These are phyloP conservation scores for Mortierella sp. DNA, from an alignment of 371 early-diverging fungal species.

Conservation along the genomic window DNA sequence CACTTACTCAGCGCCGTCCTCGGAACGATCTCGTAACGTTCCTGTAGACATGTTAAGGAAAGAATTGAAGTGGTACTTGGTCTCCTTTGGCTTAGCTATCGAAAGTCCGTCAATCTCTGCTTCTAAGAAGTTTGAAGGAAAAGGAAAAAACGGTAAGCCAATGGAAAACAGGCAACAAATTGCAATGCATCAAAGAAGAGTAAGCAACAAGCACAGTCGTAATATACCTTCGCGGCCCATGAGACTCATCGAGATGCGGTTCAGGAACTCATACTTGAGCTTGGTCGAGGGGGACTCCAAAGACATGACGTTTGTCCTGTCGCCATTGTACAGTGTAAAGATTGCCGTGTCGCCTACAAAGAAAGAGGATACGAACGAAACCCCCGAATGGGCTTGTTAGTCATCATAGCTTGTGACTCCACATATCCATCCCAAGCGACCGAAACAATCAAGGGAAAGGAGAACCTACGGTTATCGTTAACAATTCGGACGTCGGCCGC, in stretches of 20 bases:
- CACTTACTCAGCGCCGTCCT: slow-evolving; percentile 17
- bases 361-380: neutral
- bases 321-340: slow-evolving; percentile 37
- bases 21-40: neutral
- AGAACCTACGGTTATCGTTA: slow-evolving; percentile 40
- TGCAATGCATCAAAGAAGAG: neutral
- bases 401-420: neutral
- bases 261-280: slow-evolving; percentile 48
- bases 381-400: neutral
- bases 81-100: neutral
- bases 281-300: slow-evolving; percentile 46
- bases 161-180: neutral
- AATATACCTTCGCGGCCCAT: slow-evolving; percentile 31
- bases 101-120: neutral
- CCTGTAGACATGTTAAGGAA: slow-evolving; percentile 9
- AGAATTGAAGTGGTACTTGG: neutral
- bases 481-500: slow-evolving; percentile 16
- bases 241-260: slow-evolving; percentile 28
- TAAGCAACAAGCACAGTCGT: no score
- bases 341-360: slow-evolving; percentile 32
- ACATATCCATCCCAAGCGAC: neutral
- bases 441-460: neutral
- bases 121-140: neutral
- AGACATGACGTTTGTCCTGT: slow-evolving; percentile 42
- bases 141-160: neutral